Evolutionary conservation across 768 basidiomycete species (phyloP).

Genomic region (Pleurotus eryngii): DNA sequence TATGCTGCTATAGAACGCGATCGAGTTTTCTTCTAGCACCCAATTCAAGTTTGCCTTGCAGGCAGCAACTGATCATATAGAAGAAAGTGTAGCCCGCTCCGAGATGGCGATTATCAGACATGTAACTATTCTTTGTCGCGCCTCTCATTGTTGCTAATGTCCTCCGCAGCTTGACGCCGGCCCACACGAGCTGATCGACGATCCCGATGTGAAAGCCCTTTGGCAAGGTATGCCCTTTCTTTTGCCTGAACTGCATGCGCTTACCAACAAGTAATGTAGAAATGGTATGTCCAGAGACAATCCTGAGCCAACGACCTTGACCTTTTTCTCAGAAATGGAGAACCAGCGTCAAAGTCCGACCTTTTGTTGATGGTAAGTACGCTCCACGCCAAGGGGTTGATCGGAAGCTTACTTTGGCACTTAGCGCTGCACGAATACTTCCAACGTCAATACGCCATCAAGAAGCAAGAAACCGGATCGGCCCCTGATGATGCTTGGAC

Average conservation of each 20-base stretch:
- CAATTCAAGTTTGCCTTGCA: conserved; percentile 16
- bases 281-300: conserved; percentile 13
- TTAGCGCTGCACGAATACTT: conserved; percentile 17
- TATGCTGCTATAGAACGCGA: too few species aligned
- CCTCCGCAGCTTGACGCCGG: conserved; percentile 17
- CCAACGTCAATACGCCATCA: conserved; percentile 11
- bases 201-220: conserved; percentile 17
- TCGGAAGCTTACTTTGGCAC: neutral
- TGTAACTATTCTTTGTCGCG: conserved; percentile 2
- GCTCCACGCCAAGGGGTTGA: neutral
- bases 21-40: conserved; percentile 5
- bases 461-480: conserved; percentile 7
- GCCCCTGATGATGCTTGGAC: conserved; percentile 18
- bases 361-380: conserved; percentile 20
- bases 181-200: conserved; percentile 20
- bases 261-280: conserved; percentile 3
- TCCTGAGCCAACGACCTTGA: neutral
- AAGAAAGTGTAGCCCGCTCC: conserved; percentile 13
- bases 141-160: neutral
- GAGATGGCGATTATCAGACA: conserved; percentile 12
- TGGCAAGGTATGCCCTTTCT: conserved; percentile 18
- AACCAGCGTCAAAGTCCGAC: conserved; percentile 19
- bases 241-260: neutral
- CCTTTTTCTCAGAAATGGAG: conserved; percentile 15
- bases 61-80: conserved; percentile 12